Base-by-base conservation (phyloP, 768 basidiomycete genomes). In the Termitomyces sp. region DNA sequence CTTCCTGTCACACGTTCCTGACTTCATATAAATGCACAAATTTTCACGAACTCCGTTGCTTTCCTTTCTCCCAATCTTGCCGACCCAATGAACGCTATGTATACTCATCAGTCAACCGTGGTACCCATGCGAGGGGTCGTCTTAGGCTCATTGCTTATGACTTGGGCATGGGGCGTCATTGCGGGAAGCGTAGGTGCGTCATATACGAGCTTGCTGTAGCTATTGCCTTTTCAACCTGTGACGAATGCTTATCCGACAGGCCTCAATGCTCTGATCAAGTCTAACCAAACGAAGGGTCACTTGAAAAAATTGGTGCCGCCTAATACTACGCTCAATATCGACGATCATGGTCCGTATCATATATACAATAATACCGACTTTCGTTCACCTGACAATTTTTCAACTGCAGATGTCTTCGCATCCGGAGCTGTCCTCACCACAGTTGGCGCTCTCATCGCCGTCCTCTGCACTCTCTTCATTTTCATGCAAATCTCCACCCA, bases 211-310 rank as follows among this genome's bases (percentile, higher is more conserved):
- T 28, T 44, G 7, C 7, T 20, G 20, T 39, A 18, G 16, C 20
- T 35, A 4, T 15, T 38, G 20, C n/a, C 32, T 6, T 33, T 33
- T 20, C 40, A 42, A 33, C 13, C 33, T 12, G 0, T 38, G 16
- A 20, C 16, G 4, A n/a, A 13, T 42, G 22, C 22, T 59, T 39
- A 8, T 32, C 60, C 36, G 33, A 38, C 49, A 80, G 79, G 74
- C 42, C 72, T 81, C 35, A 79, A 78, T 63, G 77, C 78, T 8
- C 61, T 78, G 51, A 73, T 79, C 60, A 76, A 77, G 63, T 76
- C 81, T 15, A 76, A 81, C 63, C 68, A 75, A 50, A 61, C 74
- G 59, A 76, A 80, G 65, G 67, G 66, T 35, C 40, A 51, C 15
- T 63, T 83, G 46, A 71, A 58, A 56, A 70, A 68, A 36, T 55